Base-by-base conservation (phyloP, 169 alveolate species). In the Ichthyophthirius multifiliis region DNA sequence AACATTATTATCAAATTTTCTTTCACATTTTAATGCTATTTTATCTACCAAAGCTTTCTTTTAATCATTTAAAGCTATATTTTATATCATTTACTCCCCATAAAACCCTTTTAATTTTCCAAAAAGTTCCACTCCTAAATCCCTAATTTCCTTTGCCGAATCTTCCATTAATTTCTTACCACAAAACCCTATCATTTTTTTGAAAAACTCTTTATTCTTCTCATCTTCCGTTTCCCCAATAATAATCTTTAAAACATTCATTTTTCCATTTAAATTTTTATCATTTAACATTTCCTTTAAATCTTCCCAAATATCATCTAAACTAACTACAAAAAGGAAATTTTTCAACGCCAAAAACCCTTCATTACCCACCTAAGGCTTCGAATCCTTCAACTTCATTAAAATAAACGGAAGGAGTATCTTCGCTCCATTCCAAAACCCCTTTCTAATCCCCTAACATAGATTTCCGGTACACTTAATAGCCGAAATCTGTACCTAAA, bases 41-140 rank as follows among this genome's bases (percentile, higher is more conserved):
- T n/a, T n/a, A 27, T 55, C 71, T 3, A 55, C 31, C 16, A 27
- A 27, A 55, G 71, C 23, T 39, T 27, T 55, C n/a, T 55, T 55
- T 55, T 55, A 55, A 27, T 55, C 20, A 27, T 55, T 55, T 3
- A 55, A 23, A 15, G 71, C 31, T 13, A 55, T 55, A 10, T 20
- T 55, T 27, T 55, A 55, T 1, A 39, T 55, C 20, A 31, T 37
- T 12, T 30, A 34, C 16, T 77, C 90, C 4, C 90, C 89, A 4
- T 77, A 39, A 35, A 86, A 63, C 4, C 85, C 89, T 75, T 87
- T 87, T 30, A 87, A 30, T 35, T 83, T 62, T 9, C 92, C 92
- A 44, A 87, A 39, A 13, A 75, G 27, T 23, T 44, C 20, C 0
- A 87, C 76, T 3, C 85, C 78, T 5, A 47, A 47, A 62, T 82